Conservation (phyloP, 2,329 filamentous ascomycete genomes). For the Fusarium sp. region DNA sequence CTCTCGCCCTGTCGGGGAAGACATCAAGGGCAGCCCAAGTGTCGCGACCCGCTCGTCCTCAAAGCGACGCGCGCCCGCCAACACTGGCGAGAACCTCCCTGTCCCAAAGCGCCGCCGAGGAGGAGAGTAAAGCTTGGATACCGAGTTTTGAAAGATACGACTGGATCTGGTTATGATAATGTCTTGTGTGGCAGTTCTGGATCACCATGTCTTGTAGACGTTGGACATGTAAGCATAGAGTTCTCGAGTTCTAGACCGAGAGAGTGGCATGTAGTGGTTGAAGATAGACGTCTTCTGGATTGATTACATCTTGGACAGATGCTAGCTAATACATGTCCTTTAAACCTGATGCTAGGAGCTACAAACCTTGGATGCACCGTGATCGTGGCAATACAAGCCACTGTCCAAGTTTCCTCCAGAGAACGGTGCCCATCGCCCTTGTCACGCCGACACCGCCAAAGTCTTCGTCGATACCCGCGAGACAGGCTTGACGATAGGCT, state of each 20-base stretch:
- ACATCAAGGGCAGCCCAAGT: no score
- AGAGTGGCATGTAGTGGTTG: rapidly evolving
- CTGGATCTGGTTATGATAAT: background rate
- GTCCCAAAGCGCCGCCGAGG: background rate
- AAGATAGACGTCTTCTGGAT: background rate
- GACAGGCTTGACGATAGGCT: rapidly evolving
- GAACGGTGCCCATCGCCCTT: rapidly evolving
- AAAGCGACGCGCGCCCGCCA: background rate
- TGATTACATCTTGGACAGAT: background rate
- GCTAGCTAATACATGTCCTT: rapidly evolving
- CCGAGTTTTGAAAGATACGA: background rate
- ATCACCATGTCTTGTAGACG: background rate
- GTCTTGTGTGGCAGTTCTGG: background rate
- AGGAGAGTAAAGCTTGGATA: background rate
- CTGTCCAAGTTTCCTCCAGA: background rate
- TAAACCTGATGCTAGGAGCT: background rate
- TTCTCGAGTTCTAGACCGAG: background rate
- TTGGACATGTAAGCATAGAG: background rate
- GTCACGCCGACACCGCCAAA: background rate
- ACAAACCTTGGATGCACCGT: rapidly evolving
- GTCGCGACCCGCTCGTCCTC: rapidly evolving
- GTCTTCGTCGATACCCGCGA: background rate
- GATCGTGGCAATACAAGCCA: rapidly evolving
- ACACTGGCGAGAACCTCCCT: background rate
- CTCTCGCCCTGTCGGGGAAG: no score